Percentiles rank a stretch among this genome's conserved stretches.
These are phyloP conservation scores for Teunomyces atbi DNA, from an alignment of 805 yeast genomes.

Conservation along the genomic window DNA sequence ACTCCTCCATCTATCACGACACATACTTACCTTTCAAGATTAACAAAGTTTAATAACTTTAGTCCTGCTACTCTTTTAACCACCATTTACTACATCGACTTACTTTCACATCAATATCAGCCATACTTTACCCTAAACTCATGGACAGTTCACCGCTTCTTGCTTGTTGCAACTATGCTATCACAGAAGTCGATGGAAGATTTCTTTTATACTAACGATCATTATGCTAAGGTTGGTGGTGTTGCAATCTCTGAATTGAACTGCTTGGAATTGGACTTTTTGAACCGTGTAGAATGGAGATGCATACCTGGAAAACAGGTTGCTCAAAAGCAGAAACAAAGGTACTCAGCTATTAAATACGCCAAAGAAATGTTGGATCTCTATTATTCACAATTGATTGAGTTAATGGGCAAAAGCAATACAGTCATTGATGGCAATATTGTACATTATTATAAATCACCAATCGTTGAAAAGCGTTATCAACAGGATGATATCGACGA, in stretches of 20 bases:
- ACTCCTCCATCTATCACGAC: conserved; percentile 88
- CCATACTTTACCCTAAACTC: conserved; percentile 82
- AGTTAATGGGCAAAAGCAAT: conserved; percentile 35
- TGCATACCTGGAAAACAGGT: conserved; percentile 40
- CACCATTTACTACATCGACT: conserved; percentile 86
- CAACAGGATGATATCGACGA: conserved; percentile 13
- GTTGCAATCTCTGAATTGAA: conserved; percentile 80
- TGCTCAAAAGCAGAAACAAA: conserved; percentile 8
- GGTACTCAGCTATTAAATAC: conserved; percentile 22
- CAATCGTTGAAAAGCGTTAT: neutral
- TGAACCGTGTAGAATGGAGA: conserved; percentile 72
- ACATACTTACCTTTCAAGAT: conserved; percentile 68
- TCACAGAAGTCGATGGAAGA: conserved; percentile 92
- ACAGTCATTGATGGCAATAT: neutral
- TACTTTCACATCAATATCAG: conserved; percentile 69
- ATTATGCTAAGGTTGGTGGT: conserved; percentile 96
- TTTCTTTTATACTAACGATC: conserved; percentile 88
- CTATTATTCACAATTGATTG: conserved; percentile 39
- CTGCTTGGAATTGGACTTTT: conserved; percentile 83
- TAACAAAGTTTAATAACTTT: conserved; percentile 79
- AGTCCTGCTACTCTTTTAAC: conserved; percentile 81
- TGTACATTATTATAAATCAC: neutral
- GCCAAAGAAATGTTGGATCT: conserved; percentile 39
- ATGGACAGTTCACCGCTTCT: conserved; percentile 88
- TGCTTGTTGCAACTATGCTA: conserved; percentile 85